A percentile compares a stretch with the other conserved stretches of the same genome.
These are phyloP conservation scores for Apiotrichum brassicae DNA, from an alignment of 1,284 basidiomycete species.

Conservation along the genomic window DNA sequence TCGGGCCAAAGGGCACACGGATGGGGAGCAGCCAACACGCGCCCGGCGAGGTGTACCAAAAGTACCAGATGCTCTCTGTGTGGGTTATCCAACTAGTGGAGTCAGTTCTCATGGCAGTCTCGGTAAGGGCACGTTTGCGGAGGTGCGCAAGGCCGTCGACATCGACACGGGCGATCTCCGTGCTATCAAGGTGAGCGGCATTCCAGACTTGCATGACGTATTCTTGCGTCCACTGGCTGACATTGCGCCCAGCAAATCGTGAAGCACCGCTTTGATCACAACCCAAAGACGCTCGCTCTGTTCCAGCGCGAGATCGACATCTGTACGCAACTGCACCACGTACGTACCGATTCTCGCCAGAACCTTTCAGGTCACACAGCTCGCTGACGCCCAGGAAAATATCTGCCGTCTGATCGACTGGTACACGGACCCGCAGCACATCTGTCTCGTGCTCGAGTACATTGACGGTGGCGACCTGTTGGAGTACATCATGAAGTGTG, in stretches of 20 bases:
- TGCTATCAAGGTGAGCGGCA: conserved; percentile 43
- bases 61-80: conserved; percentile 40
- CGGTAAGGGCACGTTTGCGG: conserved; percentile 46
- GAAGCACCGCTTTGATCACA: conserved; percentile 47
- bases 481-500: conserved; percentile 60
- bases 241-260: conserved; percentile 33
- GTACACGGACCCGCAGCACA: conserved; percentile 61
- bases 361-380: not conserved
- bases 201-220: no score
- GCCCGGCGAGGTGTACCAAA: conserved; percentile 48
- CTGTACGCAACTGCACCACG: conserved; percentile 64
- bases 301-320: conserved; percentile 74
- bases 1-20: conserved; percentile 31
- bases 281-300: conserved; percentile 49
- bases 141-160: conserved; percentile 45
- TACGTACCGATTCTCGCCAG: conserved; percentile 13
- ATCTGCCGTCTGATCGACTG: conserved; percentile 75
- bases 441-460: conserved; percentile 54
- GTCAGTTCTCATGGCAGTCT: conserved; percentile 27
- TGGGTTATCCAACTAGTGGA: conserved; percentile 16
- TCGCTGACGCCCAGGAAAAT: conserved; percentile 51
- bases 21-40: conserved; percentile 38
- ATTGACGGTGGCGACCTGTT: conserved; percentile 84
- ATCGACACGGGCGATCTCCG: conserved; percentile 40
- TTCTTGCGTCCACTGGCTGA: not conserved